Base-by-base conservation (phyloP, 306 rosid genomes). In the Castanopsis chinensis region DNA sequence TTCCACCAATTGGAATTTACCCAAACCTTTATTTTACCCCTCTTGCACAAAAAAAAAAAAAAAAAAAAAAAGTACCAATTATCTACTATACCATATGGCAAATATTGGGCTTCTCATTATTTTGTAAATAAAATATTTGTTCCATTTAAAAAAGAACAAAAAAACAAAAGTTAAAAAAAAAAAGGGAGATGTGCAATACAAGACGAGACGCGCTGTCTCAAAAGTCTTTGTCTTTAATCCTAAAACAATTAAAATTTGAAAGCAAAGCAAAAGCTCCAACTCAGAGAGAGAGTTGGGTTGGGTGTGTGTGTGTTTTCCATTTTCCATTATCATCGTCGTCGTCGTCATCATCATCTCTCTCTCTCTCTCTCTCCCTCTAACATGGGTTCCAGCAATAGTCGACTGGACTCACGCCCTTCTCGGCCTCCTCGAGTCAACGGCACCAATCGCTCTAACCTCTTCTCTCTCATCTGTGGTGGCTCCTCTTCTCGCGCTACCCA, bases 301-400 rank as follows among this genome's bases (percentile, higher is more conserved):
- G 45, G 45, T 57, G 23, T 32, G 27, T 61, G 35, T 33, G 78
- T 59, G 84, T 81, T 80, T 82, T 91, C 97, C 81, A 76, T 81
- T 85, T 68, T 68, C 72, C 53, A 68, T 9, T 33, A 35, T 35
- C 72, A n/a, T 68, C 72, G 23, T 75, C 79, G 63, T 56, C 41
- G n/a, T n/a, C n/a, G 5, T 53, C 73, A 3, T 73, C 77, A 74
- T 72, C 33, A 57, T 51, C 72, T 37, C 20, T 64, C 20, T 55
- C 68, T 69, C 25, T 72, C 72, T 60, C 69, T 63, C 15, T 70
- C 23, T 54, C 23, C 83, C 70, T 64, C 72, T 61, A 14, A 30
- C 76, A 94, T 94, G 98, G 98, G 98, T 91, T 87, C 91, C 9
- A 33, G 87, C 70, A 81, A 76, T 56, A 91, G 96, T 86, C 82